Evolutionary conservation across 1,284 basidiomycete genomes (phyloP).

Genomic region (Tilletia setariae): DNA sequence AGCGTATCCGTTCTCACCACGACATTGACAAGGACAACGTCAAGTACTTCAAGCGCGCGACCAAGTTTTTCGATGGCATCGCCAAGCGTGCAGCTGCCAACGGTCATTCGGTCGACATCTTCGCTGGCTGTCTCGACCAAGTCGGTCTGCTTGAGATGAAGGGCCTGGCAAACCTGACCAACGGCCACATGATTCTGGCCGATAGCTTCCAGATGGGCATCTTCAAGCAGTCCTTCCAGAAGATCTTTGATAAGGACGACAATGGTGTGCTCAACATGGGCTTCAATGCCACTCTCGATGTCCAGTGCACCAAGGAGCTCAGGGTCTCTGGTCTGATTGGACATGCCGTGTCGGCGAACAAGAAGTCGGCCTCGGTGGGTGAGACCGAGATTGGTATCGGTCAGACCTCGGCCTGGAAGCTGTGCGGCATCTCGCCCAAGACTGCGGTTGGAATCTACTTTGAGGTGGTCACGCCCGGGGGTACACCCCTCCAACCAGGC

Average conservation of each 20-base stretch:
- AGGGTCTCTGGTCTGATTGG: conserved; percentile 98
- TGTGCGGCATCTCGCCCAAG: conserved; percentile 83
- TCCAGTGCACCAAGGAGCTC: conserved; percentile 97
- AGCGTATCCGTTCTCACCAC: conserved; percentile 97
- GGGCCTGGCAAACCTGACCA: conserved; percentile 87
- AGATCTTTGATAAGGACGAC: conserved; percentile 89
- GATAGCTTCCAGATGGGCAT: conserved; percentile 98
- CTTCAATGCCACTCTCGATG: conserved; percentile 98
- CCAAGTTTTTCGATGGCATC: conserved; percentile 95
- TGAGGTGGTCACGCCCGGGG: conserved; percentile 97
- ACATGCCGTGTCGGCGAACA: conserved; percentile 92
- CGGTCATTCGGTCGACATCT: conserved; percentile 91
- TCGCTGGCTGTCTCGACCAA: conserved; percentile 96
- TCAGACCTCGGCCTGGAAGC: conserved; percentile 98
- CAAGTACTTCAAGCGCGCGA: conserved; percentile 95
- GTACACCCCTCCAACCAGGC: conserved; percentile 83
- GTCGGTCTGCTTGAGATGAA: conserved; percentile 98
- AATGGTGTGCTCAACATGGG: conserved; percentile 92
- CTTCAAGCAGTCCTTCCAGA: conserved; percentile 96
- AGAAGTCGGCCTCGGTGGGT: conserved; percentile 93
- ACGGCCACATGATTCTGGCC: conserved; percentile 91
- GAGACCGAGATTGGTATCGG: conserved; percentile 99
- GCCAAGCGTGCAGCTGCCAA: conserved; percentile 92
- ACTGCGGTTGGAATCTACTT: conserved; percentile 94
- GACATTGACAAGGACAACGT: conserved; percentile 97